A percentile compares a stretch with the other conserved stretches of the same genome.
phyloP scores from a whole-genome alignment of 192 early-diverging fungal genomes.

The Gamsiella multidivaricata region DNA sequence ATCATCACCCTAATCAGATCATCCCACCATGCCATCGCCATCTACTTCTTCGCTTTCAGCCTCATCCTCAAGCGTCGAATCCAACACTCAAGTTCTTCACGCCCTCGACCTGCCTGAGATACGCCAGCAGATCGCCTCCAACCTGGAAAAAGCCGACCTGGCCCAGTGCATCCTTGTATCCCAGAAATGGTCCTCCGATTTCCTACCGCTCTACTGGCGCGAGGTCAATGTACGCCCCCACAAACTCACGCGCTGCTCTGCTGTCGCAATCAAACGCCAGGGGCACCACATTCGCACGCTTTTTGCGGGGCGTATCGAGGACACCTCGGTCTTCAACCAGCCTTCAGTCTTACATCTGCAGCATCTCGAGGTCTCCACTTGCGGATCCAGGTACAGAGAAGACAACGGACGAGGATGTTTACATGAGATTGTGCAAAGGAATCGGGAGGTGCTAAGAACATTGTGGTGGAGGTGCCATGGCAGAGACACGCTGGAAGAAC shows the following conservation, averaged over 20 bases:
- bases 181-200: conserved; percentile 8
- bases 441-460: not conserved
- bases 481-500: not conserved
- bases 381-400: not conserved
- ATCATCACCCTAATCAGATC: too few relatives aligned
- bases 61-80: not conserved
- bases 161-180: conserved; percentile 32
- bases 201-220: conserved; percentile 30
- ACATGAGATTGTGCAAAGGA: conserved; percentile 16
- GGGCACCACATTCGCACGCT: conserved; percentile 21
- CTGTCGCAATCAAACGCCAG: not conserved
- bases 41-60: not conserved
- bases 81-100: not conserved
- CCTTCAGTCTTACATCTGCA: conserved; percentile 13
- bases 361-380: conserved; percentile 15
- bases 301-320: conserved; percentile 16
- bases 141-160: conserved; percentile 16
- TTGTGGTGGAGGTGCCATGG: conserved; percentile 36
- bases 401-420: conserved; percentile 33
- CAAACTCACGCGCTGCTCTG: not conserved
- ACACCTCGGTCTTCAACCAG: conserved; percentile 34
- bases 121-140: conserved; percentile 10
- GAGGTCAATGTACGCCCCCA: not conserved
- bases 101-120: conserved; percentile 34
- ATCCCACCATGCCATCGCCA: too few relatives aligned